Base-by-base conservation (phyloP, 2,329 filamentous ascomycete species). In the Aureobasidium leucospermi region DNA sequence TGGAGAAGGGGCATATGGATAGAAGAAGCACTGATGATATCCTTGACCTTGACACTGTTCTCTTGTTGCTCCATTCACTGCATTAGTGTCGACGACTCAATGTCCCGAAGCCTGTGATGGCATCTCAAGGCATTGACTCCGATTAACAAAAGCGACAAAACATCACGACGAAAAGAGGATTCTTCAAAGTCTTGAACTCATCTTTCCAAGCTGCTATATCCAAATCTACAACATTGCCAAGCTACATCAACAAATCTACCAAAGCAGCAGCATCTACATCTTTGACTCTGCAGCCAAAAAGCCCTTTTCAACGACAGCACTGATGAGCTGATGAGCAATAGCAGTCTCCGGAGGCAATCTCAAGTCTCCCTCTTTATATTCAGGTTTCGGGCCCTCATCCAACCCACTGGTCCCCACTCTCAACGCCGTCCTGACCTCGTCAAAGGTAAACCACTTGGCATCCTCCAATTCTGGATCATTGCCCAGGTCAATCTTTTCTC, bases 401-500 rank as follows among this genome's bases (percentile, higher is more conserved):
- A 96, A 69, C 2, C 81, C 81, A 71, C 84, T 87, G 0, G 84
- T 84, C 0, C 89, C 88, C 8, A 82, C 76, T 60, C 75, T 74
- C 69, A 97, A 74, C 1, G 90, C 93, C 68, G 87, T 83, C 67
- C 85, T 79, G 2, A 96, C 84, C 74, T 96, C 91, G 1, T 90
- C 90, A 36, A 95, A 76, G 0, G 82, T 75, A 67, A 93, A 93
- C 94, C 94, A 99, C 71, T 85, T 87, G 3, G 94, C 94, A 73
- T 88, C 84, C 70, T 96, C 90, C 63, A 99, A 74, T 77, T 99
- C 94, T 0, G 90, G 89, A 71, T 99, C 94, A 72, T 97, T 88
- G 13, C 88, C 85, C 3, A 99, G 76, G 67, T 85, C 82, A 55
- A 99, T 91, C 34, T 75, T 81, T 79, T 99, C 94, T 29, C 90